Evolutionary conservation across 805 yeast genomes (phyloP).

Genomic region (Yamadazyma endophytica): DNA sequence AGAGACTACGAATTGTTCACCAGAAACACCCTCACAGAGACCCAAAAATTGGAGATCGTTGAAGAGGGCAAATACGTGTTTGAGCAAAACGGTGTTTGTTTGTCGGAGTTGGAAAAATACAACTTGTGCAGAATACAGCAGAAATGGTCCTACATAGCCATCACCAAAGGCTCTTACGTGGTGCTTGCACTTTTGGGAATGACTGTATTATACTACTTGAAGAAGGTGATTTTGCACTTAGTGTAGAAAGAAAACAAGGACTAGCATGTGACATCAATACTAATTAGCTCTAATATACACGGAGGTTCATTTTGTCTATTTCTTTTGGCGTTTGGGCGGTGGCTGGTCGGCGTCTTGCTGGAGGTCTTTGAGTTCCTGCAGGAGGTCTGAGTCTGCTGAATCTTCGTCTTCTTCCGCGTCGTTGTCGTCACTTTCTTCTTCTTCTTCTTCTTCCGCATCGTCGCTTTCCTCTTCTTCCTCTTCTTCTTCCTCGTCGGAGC

Average conservation of each 20-base stretch:
- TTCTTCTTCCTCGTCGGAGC: conserved; percentile 6
- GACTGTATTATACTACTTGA: conserved; percentile 27
- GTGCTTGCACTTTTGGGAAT: conserved; percentile 28
- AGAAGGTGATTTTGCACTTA: conserved; percentile 24
- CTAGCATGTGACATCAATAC: not conserved
- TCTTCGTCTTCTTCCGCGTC: conserved; percentile 2
- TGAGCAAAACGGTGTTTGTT: conserved; percentile 54
- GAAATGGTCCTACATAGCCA: conserved; percentile 50
- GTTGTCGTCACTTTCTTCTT: conserved; percentile 3
- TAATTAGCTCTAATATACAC: not conserved
- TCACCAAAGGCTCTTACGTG: conserved; percentile 50
- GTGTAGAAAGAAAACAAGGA: conserved; percentile 2
- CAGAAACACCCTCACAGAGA: conserved; percentile 63
- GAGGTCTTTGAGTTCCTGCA: no score
- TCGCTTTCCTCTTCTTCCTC: conserved; percentile 13
- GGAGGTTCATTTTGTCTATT: not conserved
- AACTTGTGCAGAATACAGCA: conserved; percentile 55
- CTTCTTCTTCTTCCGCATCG: conserved; percentile 12
- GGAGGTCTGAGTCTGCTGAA: no score
- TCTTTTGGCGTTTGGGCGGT: no score
- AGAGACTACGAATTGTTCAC: conserved; percentile 76
- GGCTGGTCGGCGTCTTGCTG: no score
- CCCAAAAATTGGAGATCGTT: conserved; percentile 65
- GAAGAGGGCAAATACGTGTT: conserved; percentile 66
- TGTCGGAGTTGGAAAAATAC: conserved; percentile 64